Evolutionary conservation across 2,329 filamentous ascomycete species (phyloP).

Genomic region (Xylariaceae sp.): DNA sequence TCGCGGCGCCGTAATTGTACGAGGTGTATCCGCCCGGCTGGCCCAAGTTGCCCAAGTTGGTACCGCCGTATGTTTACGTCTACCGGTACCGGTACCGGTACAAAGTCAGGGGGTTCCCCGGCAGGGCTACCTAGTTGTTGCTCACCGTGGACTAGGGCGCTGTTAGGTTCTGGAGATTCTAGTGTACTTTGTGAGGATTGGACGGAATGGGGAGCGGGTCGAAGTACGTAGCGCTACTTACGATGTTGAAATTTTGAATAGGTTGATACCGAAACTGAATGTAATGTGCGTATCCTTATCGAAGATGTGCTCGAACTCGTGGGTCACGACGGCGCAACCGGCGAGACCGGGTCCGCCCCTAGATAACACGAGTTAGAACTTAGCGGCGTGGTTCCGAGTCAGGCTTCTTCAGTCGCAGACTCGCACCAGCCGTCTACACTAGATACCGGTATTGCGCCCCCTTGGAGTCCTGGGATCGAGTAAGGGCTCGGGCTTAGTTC

Average conservation of each 20-base stretch:
- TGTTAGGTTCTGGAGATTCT: background rate
- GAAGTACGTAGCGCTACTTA: background rate
- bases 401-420: background rate
- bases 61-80: constrained; percentile 71
- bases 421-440: constrained; percentile 13
- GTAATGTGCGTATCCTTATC: constrained; percentile 77
- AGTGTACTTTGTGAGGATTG: background rate
- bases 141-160: constrained; percentile 35
- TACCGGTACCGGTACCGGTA: too few species aligned
- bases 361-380: constrained; percentile 61
- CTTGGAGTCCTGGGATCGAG: constrained; percentile 54
- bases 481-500: constrained; percentile 24
- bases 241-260: constrained; percentile 65
- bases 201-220: too few species aligned
- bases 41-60: constrained; percentile 79
- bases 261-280: constrained; percentile 46
- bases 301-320: constrained; percentile 71
- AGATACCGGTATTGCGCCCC: constrained; percentile 49
- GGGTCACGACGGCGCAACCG: constrained; percentile 56
- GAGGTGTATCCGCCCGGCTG: constrained; percentile 62
- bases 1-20: constrained; percentile 54
- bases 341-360: constrained; percentile 71
- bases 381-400: constrained; percentile 56
- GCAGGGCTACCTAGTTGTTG: background rate
- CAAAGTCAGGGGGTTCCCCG: too few species aligned